Percentiles rank a stretch among this genome's conserved stretches.
These are phyloP conservation scores for Fusarium piperis DNA, from an alignment of 2,329 filamentous ascomycete species.

Conservation along the genomic window DNA sequence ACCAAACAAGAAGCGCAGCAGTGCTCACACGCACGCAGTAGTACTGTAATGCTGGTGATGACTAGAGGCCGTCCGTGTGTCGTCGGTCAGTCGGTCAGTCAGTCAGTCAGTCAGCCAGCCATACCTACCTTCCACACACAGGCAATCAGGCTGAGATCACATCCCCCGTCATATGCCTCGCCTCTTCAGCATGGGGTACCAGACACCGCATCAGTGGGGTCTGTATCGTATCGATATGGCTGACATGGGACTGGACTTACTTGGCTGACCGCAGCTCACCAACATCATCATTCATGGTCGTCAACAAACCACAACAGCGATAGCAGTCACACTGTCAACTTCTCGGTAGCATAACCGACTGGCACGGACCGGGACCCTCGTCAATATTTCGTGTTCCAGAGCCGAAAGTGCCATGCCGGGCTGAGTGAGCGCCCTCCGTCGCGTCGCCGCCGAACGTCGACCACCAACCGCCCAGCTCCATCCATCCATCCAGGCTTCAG, in stretches of 20 bases:
- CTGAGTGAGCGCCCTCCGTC: background rate
- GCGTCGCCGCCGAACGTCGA: background rate
- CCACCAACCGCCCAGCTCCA: background rate
- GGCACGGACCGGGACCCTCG: conserved; percentile 2
- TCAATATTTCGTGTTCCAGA: background rate
- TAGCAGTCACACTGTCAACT: background rate
- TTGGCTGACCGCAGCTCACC: background rate
- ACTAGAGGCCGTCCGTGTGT: background rate
- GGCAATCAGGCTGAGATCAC: background rate
- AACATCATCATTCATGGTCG: conserved; percentile 1
- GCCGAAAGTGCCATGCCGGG: background rate
- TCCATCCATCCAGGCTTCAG: conserved; percentile 6
- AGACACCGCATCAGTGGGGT: background rate
- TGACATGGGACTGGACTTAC: background rate
- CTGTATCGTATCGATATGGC: background rate
- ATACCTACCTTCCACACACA: background rate
- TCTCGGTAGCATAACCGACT: conserved; percentile 28
- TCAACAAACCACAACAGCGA: background rate
- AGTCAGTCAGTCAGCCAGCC: background rate
- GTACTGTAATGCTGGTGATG: background rate
- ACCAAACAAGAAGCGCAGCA: background rate
- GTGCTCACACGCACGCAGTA: background rate
- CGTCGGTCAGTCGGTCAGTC: background rate
- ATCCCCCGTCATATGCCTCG: background rate
- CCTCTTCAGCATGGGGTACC: background rate